phyloP scores from a whole-genome alignment of 345 rosid species.

The Arabis hirsuta region DNA sequence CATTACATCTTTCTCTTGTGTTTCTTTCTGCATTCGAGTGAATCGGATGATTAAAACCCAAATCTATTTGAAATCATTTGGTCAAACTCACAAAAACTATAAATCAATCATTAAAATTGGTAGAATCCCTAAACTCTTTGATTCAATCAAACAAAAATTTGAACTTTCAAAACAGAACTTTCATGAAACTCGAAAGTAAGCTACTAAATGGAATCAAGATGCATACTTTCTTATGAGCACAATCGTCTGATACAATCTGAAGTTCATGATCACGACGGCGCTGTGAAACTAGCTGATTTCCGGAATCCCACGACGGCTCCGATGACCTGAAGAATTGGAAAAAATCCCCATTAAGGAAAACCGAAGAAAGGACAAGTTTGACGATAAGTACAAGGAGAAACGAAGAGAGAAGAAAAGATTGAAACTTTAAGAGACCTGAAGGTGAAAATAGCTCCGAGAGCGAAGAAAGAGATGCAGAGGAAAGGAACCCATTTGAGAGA shows the following conservation, averaged over 20 bases:
- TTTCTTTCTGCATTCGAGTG: conserved; percentile 31
- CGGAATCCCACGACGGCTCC: conserved; percentile 54
- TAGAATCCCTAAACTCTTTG: not conserved
- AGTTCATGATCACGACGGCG: conserved; percentile 65
- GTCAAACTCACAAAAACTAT: not conserved
- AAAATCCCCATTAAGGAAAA: conserved; percentile 13
- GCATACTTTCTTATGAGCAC: conserved; percentile 63
- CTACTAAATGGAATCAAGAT: not conserved
- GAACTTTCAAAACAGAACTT: not conserved
- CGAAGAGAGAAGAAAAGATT: not conserved
- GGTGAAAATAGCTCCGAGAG: conserved; percentile 74
- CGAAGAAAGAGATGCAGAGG: conserved; percentile 70
- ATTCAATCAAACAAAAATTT: not conserved
- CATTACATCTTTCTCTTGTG: conserved; percentile 58
- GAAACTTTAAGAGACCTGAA: conserved; percentile 51
- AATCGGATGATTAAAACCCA: not conserved
- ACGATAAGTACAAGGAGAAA: conserved; percentile 4
- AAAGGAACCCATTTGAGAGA: conserved; percentile 80
- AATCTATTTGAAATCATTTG: conserved; percentile 18
- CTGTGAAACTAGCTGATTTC: conserved; percentile 57
- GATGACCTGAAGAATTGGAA: conserved; percentile 56
- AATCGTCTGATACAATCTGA: conserved; percentile 60
- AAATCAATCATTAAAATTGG: not conserved
- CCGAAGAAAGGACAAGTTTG: too few relatives aligned
- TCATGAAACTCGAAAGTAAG: not conserved